phyloP scores from a whole-genome alignment of 1,284 basidiomycete genomes.

The Cutaneotrichosporon curvatum region DNA sequence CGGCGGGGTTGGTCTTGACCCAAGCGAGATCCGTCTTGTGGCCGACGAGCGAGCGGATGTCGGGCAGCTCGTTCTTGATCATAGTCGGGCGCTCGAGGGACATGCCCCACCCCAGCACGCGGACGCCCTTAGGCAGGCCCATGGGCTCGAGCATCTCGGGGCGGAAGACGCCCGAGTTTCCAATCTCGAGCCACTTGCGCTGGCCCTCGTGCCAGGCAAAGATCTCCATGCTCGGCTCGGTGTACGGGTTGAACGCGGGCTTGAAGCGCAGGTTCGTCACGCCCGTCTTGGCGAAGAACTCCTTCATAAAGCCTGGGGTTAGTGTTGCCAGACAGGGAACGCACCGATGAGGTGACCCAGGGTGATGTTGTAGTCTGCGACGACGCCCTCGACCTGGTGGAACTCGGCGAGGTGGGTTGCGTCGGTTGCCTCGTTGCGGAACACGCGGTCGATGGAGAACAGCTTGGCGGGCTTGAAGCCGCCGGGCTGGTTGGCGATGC shows the following conservation, averaged over 20 bases:
- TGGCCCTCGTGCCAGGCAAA: constrained; percentile 96
- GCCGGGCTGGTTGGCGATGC: constrained; percentile 64
- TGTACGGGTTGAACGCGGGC: constrained; percentile 71
- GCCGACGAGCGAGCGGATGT: constrained; percentile 93
- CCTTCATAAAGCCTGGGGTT: constrained; percentile 81
- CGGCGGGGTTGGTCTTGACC: constrained; percentile 82
- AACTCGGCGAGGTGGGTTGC: constrained; percentile 99
- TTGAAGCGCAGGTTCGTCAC: constrained; percentile 91
- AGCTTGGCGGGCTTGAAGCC: constrained; percentile 95
- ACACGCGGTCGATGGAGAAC: constrained; percentile 97
- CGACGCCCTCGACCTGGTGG: constrained; percentile 98
- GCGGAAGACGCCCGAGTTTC: constrained; percentile 92
- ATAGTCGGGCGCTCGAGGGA: constrained; percentile 96
- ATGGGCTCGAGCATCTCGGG: constrained; percentile 99
- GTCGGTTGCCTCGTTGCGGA: constrained; percentile 98
- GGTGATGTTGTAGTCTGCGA: constrained; percentile 88
- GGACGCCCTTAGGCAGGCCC: constrained; percentile 95
- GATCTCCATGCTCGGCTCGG: constrained; percentile 98
- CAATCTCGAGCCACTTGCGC: constrained; percentile 88
- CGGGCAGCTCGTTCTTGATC: constrained; percentile 90
- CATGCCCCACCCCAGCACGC: constrained; percentile 96
- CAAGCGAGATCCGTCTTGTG: constrained; percentile 90
- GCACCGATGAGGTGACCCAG: constrained; percentile 93
- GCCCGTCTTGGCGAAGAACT: constrained; percentile 98
- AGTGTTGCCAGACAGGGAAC: constrained; percentile 15